Conservation (phyloP, 73 alveolate genomes). For the Paramecium octaurelia region DNA sequence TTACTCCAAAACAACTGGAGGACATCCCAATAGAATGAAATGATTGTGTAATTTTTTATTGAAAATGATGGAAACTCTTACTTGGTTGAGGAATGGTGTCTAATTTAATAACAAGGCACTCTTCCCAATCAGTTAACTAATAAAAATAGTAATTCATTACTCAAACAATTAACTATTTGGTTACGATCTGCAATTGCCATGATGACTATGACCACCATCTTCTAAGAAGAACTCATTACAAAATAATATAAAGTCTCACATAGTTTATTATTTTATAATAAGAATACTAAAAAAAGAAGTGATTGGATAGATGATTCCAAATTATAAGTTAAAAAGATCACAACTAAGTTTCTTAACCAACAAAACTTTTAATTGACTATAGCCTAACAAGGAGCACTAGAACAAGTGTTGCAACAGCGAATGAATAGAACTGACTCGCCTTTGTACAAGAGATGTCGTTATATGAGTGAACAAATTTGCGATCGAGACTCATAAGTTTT, state of each 20-base stretch:
- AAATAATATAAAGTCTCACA: conserved; percentile 5
- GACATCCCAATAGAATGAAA: not conserved
- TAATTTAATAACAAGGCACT: not conserved
- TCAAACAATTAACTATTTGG: not conserved
- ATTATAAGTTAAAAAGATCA: conserved; percentile 7
- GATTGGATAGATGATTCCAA: conserved; percentile 19
- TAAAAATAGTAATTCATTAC: not conserved
- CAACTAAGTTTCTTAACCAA: not conserved
- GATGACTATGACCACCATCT: not conserved
- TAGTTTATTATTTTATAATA: conserved; percentile 11
- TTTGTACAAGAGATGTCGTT: not conserved
- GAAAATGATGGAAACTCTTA: not conserved
- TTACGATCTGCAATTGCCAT: not conserved
- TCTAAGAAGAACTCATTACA: not conserved
- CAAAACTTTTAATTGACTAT: not conserved
- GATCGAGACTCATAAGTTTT: not conserved
- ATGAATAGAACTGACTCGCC: not conserved
- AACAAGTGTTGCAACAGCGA: not conserved
- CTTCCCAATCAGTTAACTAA: not conserved
- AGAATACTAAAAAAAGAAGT: conserved; percentile 12
- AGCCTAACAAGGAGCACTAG: not conserved
- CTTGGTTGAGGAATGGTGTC: conserved; percentile 35
- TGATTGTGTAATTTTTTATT: conserved; percentile 15
- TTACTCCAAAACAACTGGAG: conserved; percentile 23
- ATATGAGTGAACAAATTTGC: not conserved